Evolutionary conservation across 2,329 filamentous ascomycete species (phyloP), one percentile per base, ranked within the genome.

Genomic region (Colletotrichum phormii): DNA sequence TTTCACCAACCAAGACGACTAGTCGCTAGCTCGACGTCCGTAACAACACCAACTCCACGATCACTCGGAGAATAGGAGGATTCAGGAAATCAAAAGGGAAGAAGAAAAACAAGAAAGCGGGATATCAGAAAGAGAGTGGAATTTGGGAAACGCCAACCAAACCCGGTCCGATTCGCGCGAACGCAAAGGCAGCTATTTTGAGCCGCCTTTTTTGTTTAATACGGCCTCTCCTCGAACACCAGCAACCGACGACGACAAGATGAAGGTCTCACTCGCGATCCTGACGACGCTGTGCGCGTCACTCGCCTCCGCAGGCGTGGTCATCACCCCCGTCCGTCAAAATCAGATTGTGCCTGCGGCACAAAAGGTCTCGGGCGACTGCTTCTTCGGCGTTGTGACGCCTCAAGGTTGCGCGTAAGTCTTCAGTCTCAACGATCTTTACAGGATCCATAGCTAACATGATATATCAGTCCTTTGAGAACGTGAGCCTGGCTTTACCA

Each of bases 391-490:
- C 42, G 87, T 88, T 22, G 84, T 85, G 5, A 90, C 89, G 37
- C 88, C 89, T 5, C 81, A 84, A 66, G 89, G 89, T 42, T 91
- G 89, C 86, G 89, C 83, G 89, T 90, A 78, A 75, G 88, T 83
- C 37, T 18, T 22, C 9, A 42, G 7, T 13, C 4, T 18, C 55
- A 24, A 1, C 2, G 7, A 11, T 13, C 1, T 5, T 13, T 0
- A 57, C 2, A 3, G 13, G 6, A 18, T 7, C 5, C 37, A 42
- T 18, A 9, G 24, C 51, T 64, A 29, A 64, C 51, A 64, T 13
- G 5, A 8, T 8, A 42, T 2, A 8, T 4, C 15, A 72, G 70
- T 31, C 70, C 70, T 18, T 26, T 72, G 33, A 49, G 66, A 29
- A 64, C 60, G 60, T 69, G 26, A 64, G 31, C 35, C 8, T 5